Evolutionary conservation across 495 filamentous ascomycete species (phyloP).

Genomic region (Immersiella caudata): DNA sequence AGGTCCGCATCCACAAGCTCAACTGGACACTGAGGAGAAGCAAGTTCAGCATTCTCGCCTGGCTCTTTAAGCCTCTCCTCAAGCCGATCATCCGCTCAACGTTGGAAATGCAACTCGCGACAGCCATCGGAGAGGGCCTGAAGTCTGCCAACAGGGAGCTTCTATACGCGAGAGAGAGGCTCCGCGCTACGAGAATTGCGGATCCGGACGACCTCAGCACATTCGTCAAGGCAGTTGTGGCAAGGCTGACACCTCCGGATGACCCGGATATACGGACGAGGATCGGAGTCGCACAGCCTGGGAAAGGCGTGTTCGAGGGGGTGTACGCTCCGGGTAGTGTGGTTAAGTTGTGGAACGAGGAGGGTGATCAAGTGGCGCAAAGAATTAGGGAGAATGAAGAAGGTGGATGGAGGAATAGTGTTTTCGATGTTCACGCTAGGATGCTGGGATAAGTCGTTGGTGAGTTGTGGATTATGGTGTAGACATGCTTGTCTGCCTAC

Average conservation of each 20-base stretch:
- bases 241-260: conserved; percentile 67
- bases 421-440: conserved; percentile 69
- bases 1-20: conserved; percentile 83
- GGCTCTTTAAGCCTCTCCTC: conserved; percentile 83
- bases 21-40: conserved; percentile 74
- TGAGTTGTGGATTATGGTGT: too few species aligned
- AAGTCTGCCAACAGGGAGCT: conserved; percentile 80
- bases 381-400: conserved; percentile 61
- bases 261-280: conserved; percentile 73
- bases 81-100: conserved; percentile 77
- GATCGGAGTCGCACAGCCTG: conserved; percentile 65
- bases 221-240: conserved; percentile 79
- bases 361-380: conserved; percentile 66
- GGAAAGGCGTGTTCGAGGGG: conserved; percentile 73
- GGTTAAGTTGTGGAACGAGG: conserved; percentile 83
- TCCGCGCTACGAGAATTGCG: conserved; percentile 81
- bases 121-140: conserved; percentile 67
- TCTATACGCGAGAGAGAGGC: conserved; percentile 79
- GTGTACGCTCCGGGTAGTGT: conserved; percentile 87
- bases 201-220: conserved; percentile 78
- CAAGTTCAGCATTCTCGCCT: conserved; percentile 74
- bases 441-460: conserved; percentile 27
- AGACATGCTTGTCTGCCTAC: too few species aligned
- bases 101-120: conserved; percentile 76
- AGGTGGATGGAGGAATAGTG: conserved; percentile 82